Percentiles rank a stretch among this genome's conserved stretches.
These are phyloP conservation scores for Phytopythium mirpurense DNA, from an alignment of 352 stramenopile species.

Conservation along the genomic window DNA sequence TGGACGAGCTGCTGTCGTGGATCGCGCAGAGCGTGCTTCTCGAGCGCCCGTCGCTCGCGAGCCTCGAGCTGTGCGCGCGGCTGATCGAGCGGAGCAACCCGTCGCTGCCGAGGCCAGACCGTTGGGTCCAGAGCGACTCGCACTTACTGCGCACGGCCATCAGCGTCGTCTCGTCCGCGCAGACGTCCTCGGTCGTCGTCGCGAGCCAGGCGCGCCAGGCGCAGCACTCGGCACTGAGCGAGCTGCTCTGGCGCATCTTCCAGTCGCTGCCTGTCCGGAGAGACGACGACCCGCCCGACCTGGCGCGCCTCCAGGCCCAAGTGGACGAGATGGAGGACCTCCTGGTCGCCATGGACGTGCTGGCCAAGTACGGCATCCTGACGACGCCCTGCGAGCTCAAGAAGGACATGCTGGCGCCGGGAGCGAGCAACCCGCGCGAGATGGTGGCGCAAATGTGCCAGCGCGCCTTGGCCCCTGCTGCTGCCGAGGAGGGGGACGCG, in stretches of 20 bases:
- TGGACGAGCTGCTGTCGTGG: conserved; percentile 51
- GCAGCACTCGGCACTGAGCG: conserved; percentile 27
- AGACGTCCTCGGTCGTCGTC: conserved; percentile 12
- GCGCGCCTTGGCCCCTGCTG: background rate
- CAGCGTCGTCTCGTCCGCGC: conserved; percentile 35
- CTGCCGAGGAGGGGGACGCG: too few species aligned
- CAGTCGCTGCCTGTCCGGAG: conserved; percentile 71
- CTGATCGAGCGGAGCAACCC: conserved; percentile 65
- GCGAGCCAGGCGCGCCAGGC: conserved; percentile 4
- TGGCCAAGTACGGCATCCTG: conserved; percentile 50
- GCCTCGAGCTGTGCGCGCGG: conserved; percentile 42
- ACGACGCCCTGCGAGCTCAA: conserved; percentile 24
- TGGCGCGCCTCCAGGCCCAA: conserved; percentile 57
- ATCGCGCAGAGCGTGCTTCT: conserved; percentile 31
- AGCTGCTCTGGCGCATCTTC: conserved; percentile 67
- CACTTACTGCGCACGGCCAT: conserved; percentile 54
- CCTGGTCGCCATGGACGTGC: conserved; percentile 61
- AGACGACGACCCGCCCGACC: conserved; percentile 37
- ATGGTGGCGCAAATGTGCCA: conserved; percentile 50
- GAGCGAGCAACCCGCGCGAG: conserved; percentile 14
- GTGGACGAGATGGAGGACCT: conserved; percentile 74
- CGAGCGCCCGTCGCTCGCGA: conserved; percentile 19
- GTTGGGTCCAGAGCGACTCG: conserved; percentile 63
- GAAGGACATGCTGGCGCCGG: conserved; percentile 6
- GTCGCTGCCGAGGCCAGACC: conserved; percentile 23